Evolutionary conservation across 768 basidiomycete species (phyloP).

Genomic region (Boletus tylopilopsis): DNA sequence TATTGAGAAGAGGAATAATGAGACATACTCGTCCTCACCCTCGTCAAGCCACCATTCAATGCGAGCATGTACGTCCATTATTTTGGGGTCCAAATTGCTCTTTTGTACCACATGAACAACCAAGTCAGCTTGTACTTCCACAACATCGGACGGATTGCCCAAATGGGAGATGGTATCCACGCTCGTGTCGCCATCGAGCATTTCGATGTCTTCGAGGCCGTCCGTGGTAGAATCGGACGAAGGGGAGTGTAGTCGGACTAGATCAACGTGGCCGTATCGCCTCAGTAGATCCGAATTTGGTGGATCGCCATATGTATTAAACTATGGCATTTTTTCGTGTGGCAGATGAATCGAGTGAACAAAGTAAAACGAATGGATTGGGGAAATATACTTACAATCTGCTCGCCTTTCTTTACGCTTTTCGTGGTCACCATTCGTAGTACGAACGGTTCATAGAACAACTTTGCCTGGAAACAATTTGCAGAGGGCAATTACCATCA

Average conservation of each 20-base stretch:
- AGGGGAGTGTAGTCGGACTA: slow-evolving; percentile 50
- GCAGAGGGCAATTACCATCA: not conserved
- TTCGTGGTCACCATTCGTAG: slow-evolving; percentile 82
- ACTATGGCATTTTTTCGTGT: slow-evolving; percentile 41
- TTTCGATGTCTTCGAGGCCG: slow-evolving; percentile 7
- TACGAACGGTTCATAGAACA: slow-evolving; percentile 72
- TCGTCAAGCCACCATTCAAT: slow-evolving; percentile 95
- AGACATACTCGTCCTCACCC: slow-evolving; percentile 81
- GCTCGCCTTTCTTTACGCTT: slow-evolving; percentile 69
- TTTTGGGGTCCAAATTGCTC: slow-evolving; percentile 10
- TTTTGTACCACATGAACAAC: slow-evolving; percentile 42
- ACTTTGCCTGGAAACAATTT: slow-evolving; percentile 55
- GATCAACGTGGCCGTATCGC: slow-evolving; percentile 90
- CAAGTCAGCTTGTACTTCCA: slow-evolving; percentile 72
- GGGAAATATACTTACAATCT: slow-evolving; percentile 61
- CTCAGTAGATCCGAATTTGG: slow-evolving; percentile 94
- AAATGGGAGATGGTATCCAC: slow-evolving; percentile 8
- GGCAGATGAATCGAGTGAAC: not conserved
- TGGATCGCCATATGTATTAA: slow-evolving; percentile 93
- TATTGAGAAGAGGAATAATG: not conserved
- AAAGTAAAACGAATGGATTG: not conserved
- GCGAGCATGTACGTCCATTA: slow-evolving; percentile 30
- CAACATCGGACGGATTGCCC: slow-evolving; percentile 80
- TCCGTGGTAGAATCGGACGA: not conserved
- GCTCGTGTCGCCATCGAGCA: slow-evolving; percentile 15